A percentile compares a stretch with the other conserved stretches of the same genome.
Conservation (phyloP, 2,329 filamentous ascomycete genomes). For the Fusarium xylarioides region DNA sequence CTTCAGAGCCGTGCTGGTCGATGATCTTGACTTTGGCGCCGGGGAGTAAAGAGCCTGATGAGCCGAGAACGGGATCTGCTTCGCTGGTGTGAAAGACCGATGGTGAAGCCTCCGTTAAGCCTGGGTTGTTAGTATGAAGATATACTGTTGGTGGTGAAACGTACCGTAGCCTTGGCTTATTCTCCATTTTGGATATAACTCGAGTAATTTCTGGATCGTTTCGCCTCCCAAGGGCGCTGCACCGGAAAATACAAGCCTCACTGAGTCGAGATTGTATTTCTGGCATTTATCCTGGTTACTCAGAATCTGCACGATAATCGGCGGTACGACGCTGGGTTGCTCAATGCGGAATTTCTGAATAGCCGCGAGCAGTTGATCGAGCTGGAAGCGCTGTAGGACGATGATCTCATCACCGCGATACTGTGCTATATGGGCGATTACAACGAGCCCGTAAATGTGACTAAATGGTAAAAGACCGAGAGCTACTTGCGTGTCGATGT, state of each 20-base stretch:
- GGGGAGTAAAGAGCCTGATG: constrained; percentile 73
- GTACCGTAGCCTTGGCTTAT: constrained; percentile 78
- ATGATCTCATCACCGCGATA: constrained; percentile 79
- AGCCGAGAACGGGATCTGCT: constrained; percentile 73
- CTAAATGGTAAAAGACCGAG: constrained; percentile 80
- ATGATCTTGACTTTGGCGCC: constrained; percentile 71
- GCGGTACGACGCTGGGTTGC: constrained; percentile 27
- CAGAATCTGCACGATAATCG: constrained; percentile 24
- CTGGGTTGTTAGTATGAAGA: constrained; percentile 46
- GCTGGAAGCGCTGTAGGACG: constrained; percentile 79
- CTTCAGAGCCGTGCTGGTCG: constrained; percentile 71
- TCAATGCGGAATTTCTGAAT: constrained; percentile 31
- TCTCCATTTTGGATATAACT: constrained; percentile 69
- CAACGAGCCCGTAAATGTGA: constrained; percentile 82
- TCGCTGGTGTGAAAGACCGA: constrained; percentile 67
- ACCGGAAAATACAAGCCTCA: constrained; percentile 20
- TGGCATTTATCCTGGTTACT: constrained; percentile 5
- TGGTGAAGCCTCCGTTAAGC: constrained; percentile 77
- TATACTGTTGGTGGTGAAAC: neutral
- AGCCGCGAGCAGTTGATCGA: constrained; percentile 63
- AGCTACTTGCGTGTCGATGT: constrained; percentile 54
- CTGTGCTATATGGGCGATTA: constrained; percentile 71
- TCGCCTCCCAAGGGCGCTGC: constrained; percentile 79
- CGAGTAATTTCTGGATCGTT: constrained; percentile 70
- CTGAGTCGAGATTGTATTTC: constrained; percentile 27